Percentiles rank a stretch among this genome's conserved stretches.
Conservation (phyloP, 257 asterid species). For the Solanum medicagineum region DNA sequence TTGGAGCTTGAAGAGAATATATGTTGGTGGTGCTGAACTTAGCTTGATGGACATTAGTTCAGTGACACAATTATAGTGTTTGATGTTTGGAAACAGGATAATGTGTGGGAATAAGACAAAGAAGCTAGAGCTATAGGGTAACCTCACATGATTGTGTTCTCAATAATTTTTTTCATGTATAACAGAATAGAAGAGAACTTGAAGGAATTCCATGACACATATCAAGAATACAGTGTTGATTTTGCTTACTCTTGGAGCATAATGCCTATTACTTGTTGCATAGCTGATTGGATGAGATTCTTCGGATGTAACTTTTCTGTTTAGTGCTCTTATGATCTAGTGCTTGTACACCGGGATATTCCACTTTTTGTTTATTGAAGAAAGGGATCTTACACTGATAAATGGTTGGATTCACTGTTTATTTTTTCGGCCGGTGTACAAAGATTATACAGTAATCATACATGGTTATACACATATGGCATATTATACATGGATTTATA, state of each 20-base stretch:
- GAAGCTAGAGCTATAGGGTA: neutral
- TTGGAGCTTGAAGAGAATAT: neutral
- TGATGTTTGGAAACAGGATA: neutral
- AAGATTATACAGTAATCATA: neutral
- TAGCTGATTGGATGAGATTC: neutral
- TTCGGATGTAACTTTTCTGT: neutral
- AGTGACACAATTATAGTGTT: neutral
- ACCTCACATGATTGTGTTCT: neutral
- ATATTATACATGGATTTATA: neutral
- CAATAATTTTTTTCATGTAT: neutral
- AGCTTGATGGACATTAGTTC: neutral
- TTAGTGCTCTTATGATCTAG: neutral
- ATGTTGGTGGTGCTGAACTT: neutral
- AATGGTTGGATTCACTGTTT: neutral
- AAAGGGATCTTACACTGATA: neutral
- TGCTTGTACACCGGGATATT: neutral
- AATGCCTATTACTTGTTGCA: neutral
- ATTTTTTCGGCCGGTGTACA: neutral
- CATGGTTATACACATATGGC: neutral
- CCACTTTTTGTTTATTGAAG: neutral
- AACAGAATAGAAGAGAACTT: neutral
- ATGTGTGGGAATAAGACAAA: neutral
- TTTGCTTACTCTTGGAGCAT: neutral
- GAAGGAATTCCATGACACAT: neutral
- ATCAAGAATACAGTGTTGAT: neutral